Evolutionary conservation across 108 stramenopile genomes (phyloP).

Genomic region (Pseudonitzschia delicatissima): DNA sequence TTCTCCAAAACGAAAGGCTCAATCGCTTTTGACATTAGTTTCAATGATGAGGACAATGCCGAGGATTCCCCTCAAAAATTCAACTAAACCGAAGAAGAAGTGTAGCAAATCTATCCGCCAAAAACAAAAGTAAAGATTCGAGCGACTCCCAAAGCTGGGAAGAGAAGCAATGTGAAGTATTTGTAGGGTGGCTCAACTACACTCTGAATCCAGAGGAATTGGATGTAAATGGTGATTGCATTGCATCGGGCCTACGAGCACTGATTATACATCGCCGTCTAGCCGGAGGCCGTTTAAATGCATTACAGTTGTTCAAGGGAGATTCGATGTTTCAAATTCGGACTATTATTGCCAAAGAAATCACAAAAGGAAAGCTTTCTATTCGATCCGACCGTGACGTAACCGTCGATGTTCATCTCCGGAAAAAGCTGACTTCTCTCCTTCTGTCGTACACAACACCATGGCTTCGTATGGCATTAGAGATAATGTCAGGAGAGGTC

Average conservation of each 20-base stretch:
- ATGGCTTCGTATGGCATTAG: constrained; percentile 90
- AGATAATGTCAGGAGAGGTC: constrained; percentile 78
- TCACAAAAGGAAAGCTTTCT: constrained; percentile 64
- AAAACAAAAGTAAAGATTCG: neutral
- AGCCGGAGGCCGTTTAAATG: constrained; percentile 34
- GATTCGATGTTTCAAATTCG: constrained; percentile 36
- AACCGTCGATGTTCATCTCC: constrained; percentile 72
- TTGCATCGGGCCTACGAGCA: constrained; percentile 23
- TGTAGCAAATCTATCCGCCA: constrained; percentile 18
- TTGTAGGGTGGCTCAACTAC: constrained; percentile 82
- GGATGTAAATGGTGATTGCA: constrained; percentile 19
- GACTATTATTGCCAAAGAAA: constrained; percentile 52
- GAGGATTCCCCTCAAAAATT: neutral
- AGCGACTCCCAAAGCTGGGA: constrained; percentile 55
- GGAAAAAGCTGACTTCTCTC: constrained; percentile 59
- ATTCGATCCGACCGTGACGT: constrained; percentile 85
- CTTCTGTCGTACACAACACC: constrained; percentile 82
- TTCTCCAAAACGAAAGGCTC: neutral
- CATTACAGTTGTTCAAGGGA: constrained; percentile 44
- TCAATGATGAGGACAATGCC: neutral
- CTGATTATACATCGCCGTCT: constrained; percentile 42
- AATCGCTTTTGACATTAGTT: constrained; percentile 5
- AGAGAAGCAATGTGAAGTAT: constrained; percentile 65
- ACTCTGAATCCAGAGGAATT: constrained; percentile 54
- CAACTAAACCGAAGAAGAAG: neutral